These are phyloP conservation scores for Lactarius hengduanensis DNA, from an alignment of 768 basidiomycete genomes.

Conservation along the genomic window DNA sequence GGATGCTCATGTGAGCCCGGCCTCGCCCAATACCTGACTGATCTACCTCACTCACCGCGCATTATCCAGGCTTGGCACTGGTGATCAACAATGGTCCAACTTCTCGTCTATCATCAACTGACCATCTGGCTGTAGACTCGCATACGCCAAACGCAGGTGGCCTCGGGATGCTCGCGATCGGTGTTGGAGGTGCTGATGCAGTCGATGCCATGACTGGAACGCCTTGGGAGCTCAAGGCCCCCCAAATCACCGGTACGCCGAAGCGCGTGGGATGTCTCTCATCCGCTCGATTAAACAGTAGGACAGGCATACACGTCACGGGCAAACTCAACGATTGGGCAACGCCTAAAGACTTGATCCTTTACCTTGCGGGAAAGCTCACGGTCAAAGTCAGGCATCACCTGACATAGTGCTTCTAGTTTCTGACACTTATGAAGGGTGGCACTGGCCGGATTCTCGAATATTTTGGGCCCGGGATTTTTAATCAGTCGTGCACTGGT, in stretches of 20 bases:
- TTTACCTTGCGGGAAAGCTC: slow-evolving; percentile 90
- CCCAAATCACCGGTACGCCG: slow-evolving; percentile 69
- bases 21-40: slow-evolving; percentile 12
- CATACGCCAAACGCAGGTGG: slow-evolving; percentile 99
- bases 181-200: slow-evolving; percentile 98
- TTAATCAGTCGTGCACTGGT: slow-evolving; percentile 90
- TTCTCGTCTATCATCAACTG: not conserved
- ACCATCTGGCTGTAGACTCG: slow-evolving; percentile 55
- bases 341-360: slow-evolving; percentile 94
- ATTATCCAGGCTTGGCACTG: slow-evolving; percentile 70
- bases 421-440: slow-evolving; percentile 50
- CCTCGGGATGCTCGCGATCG: slow-evolving; percentile 93
- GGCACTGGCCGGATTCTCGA: slow-evolving; percentile 96
- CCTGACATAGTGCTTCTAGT: slow-evolving; percentile 7
- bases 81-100: slow-evolving; percentile 37
- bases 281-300: slow-evolving; percentile 9
- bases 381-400: slow-evolving; percentile 76
- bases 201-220: slow-evolving; percentile 98
- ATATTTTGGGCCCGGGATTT: slow-evolving; percentile 94
- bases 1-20: slow-evolving; percentile 75
- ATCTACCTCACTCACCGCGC: slow-evolving; percentile 21
- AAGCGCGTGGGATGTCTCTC: not conserved
- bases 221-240: slow-evolving; percentile 97
- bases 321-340: slow-evolving; percentile 89
- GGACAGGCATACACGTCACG: slow-evolving; percentile 77